phyloP scores from a whole-genome alignment of 2,329 filamentous ascomycete species.

The Aspergillus sp. region DNA sequence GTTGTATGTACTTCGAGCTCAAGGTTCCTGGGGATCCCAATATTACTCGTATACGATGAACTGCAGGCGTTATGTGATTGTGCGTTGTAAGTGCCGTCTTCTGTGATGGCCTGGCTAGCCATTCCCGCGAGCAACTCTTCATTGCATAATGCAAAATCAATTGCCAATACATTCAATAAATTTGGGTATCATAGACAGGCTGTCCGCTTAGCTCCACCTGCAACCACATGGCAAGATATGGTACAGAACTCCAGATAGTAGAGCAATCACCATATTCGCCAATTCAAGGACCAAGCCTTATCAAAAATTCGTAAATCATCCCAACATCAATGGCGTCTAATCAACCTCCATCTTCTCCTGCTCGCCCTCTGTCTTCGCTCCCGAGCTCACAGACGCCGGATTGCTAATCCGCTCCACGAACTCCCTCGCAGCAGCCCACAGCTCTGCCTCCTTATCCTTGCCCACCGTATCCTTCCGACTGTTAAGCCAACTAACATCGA shows the following conservation, averaged over 20 bases:
- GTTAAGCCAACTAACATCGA: conserved; percentile 90
- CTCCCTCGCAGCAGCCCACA: conserved; percentile 65
- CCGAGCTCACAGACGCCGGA: conserved; percentile 9
- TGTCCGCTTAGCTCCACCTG: not conserved
- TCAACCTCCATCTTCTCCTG: conserved; percentile 44
- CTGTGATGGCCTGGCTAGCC: not conserved
- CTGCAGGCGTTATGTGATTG: not conserved
- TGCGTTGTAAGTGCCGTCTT: not conserved
- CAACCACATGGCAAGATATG: not conserved
- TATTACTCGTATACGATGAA: not conserved
- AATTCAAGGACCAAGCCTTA: not conserved
- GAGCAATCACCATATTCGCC: not conserved
- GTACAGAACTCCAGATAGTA: not conserved
- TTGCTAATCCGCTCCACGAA: conserved; percentile 52
- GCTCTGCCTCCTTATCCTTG: conserved; percentile 78
- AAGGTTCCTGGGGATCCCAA: conserved; percentile 19
- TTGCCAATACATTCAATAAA: conserved; percentile 2
- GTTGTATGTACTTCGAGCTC: conserved; percentile 20
- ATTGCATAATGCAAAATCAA: no score
- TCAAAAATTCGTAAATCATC: not conserved
- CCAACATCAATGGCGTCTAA: conserved; percentile 15
- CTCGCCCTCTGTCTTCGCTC: conserved; percentile 19
- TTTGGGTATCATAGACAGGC: conserved; percentile 25
- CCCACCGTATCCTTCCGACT: conserved; percentile 80
- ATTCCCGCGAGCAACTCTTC: not conserved